Evolutionary conservation across 2,329 filamentous ascomycete genomes (phyloP).

Genomic region (Talaromyces atroroseus): DNA sequence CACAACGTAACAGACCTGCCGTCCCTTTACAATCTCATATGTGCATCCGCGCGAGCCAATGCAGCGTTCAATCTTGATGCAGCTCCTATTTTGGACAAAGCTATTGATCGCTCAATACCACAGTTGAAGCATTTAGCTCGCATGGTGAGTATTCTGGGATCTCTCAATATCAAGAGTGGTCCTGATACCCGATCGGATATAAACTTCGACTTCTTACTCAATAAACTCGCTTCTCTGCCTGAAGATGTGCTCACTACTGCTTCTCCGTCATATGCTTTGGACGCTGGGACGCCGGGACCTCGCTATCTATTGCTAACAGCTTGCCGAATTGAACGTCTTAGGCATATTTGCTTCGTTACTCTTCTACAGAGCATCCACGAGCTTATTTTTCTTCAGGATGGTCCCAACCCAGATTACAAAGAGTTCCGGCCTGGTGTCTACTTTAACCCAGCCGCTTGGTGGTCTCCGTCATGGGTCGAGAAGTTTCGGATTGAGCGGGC

Average conservation of each 20-base stretch:
- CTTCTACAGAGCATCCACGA: slow-evolving; percentile 10
- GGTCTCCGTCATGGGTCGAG: slow-evolving; percentile 10
- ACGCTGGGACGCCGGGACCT: not conserved
- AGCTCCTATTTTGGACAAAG: slow-evolving; percentile 2
- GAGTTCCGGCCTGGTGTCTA: not conserved
- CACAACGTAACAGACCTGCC: slow-evolving; percentile 3
- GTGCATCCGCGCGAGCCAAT: slow-evolving; percentile 3
- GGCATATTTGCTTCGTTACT: slow-evolving; percentile 9
- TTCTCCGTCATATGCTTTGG: slow-evolving; percentile 4
- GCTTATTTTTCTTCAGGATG: slow-evolving; percentile 1
- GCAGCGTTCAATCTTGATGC: not conserved
- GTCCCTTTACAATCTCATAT: slow-evolving; percentile 5
- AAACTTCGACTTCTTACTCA: not conserved
- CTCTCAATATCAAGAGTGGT: not conserved
- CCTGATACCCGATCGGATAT: not conserved
- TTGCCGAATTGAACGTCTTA: slow-evolving; percentile 10
- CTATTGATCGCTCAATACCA: slow-evolving; percentile 9
- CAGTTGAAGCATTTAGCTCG: slow-evolving; percentile 10
- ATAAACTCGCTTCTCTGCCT: not conserved
- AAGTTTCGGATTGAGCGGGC: slow-evolving; percentile 7
- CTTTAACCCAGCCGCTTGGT: slow-evolving; percentile 10
- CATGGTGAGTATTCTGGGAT: slow-evolving; percentile 10
- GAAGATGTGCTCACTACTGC: slow-evolving; percentile 4
- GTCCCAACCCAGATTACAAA: not conserved
- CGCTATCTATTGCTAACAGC: slow-evolving; percentile 11